Base-by-base conservation (phyloP, 495 filamentous ascomycete genomes). In the Xylaria cubensis region DNA sequence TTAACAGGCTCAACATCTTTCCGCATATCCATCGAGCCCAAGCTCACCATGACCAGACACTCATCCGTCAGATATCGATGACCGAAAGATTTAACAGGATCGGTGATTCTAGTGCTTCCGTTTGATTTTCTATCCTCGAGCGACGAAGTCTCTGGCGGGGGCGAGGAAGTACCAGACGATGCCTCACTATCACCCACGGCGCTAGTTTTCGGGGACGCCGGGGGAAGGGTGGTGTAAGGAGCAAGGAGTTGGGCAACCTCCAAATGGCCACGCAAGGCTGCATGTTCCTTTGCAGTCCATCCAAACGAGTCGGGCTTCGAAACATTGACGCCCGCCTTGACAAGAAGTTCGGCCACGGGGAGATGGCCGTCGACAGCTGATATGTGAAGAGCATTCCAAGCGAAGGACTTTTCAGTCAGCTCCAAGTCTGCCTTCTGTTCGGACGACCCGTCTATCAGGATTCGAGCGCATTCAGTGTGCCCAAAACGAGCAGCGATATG, bases 201-300 rank as follows among this genome's bases (percentile, higher is more conserved):
- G 34, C 64, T 73, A 10, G 50, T 21, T n/a, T 67, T 64, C 24
- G 72, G 67, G 24, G 71, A 69, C 7, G 66, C 26, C 24, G 70
- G 63, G 24, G 71, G 69, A 32, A 21, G 48, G 50, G 58, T 69
- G 6, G 65, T 74, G 26, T 76, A 46, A 6, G 75, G 69, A 8
- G 88, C 89, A 15, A 97, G 84, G 44, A 87, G 86, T 34, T 86
- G 85, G 10, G 94, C 92, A 72, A 98, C 94, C 4, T 86, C 82
- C 50, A 98, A 84, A 77, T 99, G 94, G 0, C 96, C 96, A 74
- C 96, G 84, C 46, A 99, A 82, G 0, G 93, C 92, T 5, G 96
- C 96, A 82, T 98, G 96, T 78, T 99, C 96, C 82, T 91, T 93
- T 2, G 95, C 90, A 1, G 93, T 97, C 97, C 97, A 99, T 9